Conservation (phyloP, 225 moss, liverwort and hornwort species). For the Asterella californica region DNA sequence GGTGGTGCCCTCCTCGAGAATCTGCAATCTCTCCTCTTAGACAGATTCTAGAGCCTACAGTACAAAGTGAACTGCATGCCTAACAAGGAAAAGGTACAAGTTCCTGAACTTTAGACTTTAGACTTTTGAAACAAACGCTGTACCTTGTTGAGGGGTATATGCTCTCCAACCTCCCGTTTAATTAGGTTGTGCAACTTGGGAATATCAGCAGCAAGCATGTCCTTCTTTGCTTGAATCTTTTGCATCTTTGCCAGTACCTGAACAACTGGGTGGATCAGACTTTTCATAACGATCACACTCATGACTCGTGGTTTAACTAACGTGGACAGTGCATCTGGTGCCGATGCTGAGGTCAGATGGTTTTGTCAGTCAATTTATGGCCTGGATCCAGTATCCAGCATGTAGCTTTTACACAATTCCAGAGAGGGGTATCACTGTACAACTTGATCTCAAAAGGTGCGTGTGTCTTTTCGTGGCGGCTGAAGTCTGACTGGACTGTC, state of each 20-base stretch:
- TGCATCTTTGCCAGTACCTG: conserved; percentile 73
- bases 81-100: background rate
- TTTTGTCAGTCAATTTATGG: no score
- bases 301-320: background rate
- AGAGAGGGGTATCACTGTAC: background rate
- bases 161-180: conserved; percentile 84
- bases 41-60: background rate
- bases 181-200: conserved; percentile 63
- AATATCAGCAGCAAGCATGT: conserved; percentile 65
- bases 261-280: background rate
- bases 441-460: background rate
- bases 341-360: background rate
- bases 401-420: no score
- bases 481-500: no score
- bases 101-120: no score
- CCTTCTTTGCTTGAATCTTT: conserved; percentile 58
- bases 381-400: no score
- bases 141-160: conserved; percentile 77
- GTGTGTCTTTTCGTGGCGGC: background rate
- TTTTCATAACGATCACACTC: background rate
- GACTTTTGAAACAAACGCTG: no score
- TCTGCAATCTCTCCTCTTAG: conserved; percentile 32
- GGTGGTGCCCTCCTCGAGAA: conserved; percentile 67
- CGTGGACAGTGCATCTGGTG: background rate
- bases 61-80: background rate